phyloP scores from a whole-genome alignment of 345 rosid species.

The Orychophragmus violaceus region DNA sequence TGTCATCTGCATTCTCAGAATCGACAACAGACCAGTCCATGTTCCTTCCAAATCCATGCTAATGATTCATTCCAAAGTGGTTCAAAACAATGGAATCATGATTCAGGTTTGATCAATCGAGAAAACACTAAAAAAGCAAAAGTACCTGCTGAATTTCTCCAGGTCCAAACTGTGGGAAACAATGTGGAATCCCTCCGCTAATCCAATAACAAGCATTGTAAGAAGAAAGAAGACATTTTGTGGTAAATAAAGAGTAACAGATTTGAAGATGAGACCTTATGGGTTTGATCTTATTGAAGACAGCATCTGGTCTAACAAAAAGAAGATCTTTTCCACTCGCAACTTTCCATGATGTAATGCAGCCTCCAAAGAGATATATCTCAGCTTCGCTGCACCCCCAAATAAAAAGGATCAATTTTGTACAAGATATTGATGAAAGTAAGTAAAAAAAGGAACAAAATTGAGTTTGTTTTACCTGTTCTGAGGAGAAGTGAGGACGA shows the following conservation, averaged over 20 bases:
- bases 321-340: conserved; percentile 72
- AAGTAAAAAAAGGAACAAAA: neutral
- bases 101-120: neutral
- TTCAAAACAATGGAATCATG: conserved; percentile 19
- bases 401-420: neutral
- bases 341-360: conserved; percentile 85
- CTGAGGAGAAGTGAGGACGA: conserved; percentile 65
- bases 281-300: conserved; percentile 83
- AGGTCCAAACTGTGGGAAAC: conserved; percentile 98
- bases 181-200: conserved; percentile 96
- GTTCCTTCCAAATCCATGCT: conserved; percentile 97
- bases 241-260: neutral
- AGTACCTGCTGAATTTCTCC: conserved; percentile 81
- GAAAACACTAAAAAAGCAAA: neutral
- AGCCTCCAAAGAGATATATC: conserved; percentile 82
- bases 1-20: conserved; percentile 56
- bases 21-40: conserved; percentile 83
- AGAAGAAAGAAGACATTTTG: neutral
- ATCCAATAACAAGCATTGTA: conserved; percentile 13
- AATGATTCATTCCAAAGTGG: conserved; percentile 15
- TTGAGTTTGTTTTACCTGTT: conserved; percentile 40
- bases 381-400: conserved; percentile 68
- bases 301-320: conserved; percentile 94
- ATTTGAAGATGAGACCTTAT: conserved; percentile 43
- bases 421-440: neutral